Percentiles rank a stretch among this genome's conserved stretches.
Evolutionary conservation across 345 rosid species (phyloP).

Genomic region (Hibiscus syriacus): DNA sequence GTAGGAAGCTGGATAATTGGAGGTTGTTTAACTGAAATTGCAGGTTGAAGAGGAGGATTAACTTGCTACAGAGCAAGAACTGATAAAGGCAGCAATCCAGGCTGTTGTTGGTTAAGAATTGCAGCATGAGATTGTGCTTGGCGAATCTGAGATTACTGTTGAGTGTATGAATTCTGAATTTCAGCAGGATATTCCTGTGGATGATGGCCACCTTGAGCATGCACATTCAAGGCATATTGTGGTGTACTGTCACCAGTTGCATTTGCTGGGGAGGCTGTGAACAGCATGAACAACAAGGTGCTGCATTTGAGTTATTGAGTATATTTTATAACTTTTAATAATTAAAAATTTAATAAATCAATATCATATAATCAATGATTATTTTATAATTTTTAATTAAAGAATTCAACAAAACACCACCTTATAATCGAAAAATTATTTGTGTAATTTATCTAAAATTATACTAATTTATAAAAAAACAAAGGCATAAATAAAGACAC

Average conservation of each 20-base stretch:
- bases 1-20: conserved; percentile 33
- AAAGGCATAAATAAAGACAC: too few relatives aligned
- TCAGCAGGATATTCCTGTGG: conserved; percentile 29
- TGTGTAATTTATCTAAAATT: too few relatives aligned
- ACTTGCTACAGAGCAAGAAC: conserved; percentile 27
- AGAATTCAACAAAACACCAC: too few relatives aligned
- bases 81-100: conserved; percentile 32
- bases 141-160: conserved; percentile 33
- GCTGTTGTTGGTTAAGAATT: conserved; percentile 34
- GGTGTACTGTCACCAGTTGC: conserved; percentile 30
- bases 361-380: too few relatives aligned
- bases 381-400: too few relatives aligned
- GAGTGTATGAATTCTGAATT: conserved; percentile 41
- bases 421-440: too few relatives aligned
- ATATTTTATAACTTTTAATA: too few relatives aligned
- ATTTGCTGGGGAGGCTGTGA: conserved; percentile 34
- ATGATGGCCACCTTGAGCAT: conserved; percentile 33
- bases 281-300: conserved; percentile 33
- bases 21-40: conserved; percentile 31
- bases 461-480: too few relatives aligned
- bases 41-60: conserved; percentile 35
- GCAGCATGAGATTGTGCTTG: conserved; percentile 36
- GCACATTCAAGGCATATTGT: conserved; percentile 26
- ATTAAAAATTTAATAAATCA: too few relatives aligned
- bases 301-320: conserved; percentile 31